Evolutionary conservation across 306 rosid genomes (phyloP).

Genomic region (Vigna unguiculata): DNA sequence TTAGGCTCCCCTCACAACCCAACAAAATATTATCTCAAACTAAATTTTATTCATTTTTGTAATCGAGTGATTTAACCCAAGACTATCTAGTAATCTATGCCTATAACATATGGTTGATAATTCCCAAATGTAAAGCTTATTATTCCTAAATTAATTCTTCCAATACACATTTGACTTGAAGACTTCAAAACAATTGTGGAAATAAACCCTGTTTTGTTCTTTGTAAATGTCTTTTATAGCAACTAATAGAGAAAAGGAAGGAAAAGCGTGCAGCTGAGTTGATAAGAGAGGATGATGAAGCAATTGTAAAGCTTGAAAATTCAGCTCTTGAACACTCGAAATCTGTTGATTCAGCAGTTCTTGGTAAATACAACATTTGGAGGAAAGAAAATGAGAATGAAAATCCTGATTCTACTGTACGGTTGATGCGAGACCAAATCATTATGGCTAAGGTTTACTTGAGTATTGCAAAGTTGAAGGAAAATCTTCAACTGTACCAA

Average conservation of each 20-base stretch:
- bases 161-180: constrained; percentile 16
- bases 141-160: constrained; percentile 4
- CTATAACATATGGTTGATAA: constrained; percentile 31
- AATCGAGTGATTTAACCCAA: constrained; percentile 1
- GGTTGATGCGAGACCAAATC: constrained; percentile 92
- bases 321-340: constrained; percentile 89
- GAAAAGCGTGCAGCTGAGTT: constrained; percentile 81
- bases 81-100: constrained; percentile 2
- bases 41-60: neutral
- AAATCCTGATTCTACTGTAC: constrained; percentile 73
- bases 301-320: constrained; percentile 80
- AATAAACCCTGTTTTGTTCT: constrained; percentile 31
- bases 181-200: neutral
- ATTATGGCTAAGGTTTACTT: constrained; percentile 92
- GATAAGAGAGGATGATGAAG: constrained; percentile 76
- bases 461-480: constrained; percentile 83
- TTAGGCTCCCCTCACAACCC: neutral
- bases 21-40: constrained; percentile 2
- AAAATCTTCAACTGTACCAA: constrained; percentile 56
- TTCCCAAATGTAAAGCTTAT: constrained; percentile 23
- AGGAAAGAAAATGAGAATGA: constrained; percentile 90
- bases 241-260: constrained; percentile 77
- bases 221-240: constrained; percentile 63
- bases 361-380: constrained; percentile 95
- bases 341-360: constrained; percentile 82